A percentile compares a stretch with the other conserved stretches of the same genome.
Conservation (phyloP, 2,329 filamentous ascomycete species). For the Aspergillus sp. region DNA sequence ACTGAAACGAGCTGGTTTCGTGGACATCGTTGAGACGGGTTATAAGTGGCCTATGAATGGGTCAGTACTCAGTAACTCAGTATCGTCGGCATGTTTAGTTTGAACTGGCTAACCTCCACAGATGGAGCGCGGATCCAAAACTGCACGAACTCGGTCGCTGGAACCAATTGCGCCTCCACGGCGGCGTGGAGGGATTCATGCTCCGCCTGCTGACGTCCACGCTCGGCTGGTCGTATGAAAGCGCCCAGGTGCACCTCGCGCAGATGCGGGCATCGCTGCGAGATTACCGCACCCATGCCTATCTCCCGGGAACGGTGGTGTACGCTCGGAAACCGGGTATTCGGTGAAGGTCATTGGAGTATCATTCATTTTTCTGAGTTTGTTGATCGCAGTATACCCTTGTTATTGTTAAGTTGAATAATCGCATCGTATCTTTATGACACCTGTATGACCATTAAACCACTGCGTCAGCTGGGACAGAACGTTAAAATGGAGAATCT, state of each 20-base stretch:
- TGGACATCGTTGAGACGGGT: conserved; percentile 22
- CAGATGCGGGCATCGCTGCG: conserved; percentile 24
- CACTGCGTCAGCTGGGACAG: too few species aligned
- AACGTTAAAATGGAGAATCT: too few species aligned
- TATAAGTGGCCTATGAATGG: conserved; percentile 27
- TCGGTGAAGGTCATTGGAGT: too few species aligned
- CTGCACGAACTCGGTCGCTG: conserved; percentile 24
- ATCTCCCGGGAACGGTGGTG: conserved; percentile 20
- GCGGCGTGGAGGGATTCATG: conserved; percentile 22
- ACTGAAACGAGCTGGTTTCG: conserved; percentile 27
- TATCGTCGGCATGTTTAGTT: not conserved
- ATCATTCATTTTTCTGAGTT: too few species aligned
- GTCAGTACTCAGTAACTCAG: too few species aligned
- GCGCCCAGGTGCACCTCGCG: conserved; percentile 23
- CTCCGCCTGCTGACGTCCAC: conserved; percentile 24
- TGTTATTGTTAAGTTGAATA: too few species aligned
- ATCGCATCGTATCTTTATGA: too few species aligned
- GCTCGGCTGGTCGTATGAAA: conserved; percentile 24
- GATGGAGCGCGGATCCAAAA: conserved; percentile 23
- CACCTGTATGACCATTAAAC: too few species aligned
- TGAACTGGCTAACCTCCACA: not conserved
- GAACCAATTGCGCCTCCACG: conserved; percentile 22
- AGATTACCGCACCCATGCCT: conserved; percentile 23
- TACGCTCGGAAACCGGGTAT: conserved; percentile 19
- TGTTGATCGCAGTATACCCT: too few species aligned